Conservation (phyloP, 2,329 filamentous ascomycete species). For the Exophiala sp. region DNA sequence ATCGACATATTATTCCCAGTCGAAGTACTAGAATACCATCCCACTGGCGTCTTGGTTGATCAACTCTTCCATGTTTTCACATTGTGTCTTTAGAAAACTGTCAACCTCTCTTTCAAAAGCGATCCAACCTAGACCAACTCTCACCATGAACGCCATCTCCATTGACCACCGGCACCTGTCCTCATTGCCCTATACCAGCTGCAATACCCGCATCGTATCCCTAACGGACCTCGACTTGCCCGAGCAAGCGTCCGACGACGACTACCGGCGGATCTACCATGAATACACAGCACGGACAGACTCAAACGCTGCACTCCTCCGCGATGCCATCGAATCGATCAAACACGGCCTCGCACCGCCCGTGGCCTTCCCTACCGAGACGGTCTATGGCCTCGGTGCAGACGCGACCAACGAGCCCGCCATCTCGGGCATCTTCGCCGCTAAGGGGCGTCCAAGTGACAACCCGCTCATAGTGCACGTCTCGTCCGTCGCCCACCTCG, state of each 20-base stretch:
- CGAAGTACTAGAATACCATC: neutral
- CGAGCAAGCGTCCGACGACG: slow-evolving; percentile 20
- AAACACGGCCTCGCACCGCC: slow-evolving; percentile 45
- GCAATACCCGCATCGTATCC: slow-evolving; percentile 23
- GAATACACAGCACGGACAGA: slow-evolving; percentile 2
- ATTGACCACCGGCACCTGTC: slow-evolving; percentile 3
- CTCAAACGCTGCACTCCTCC: slow-evolving; percentile 17
- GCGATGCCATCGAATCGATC: slow-evolving; percentile 23
- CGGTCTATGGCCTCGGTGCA: slow-evolving; percentile 94
- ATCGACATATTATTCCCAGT: neutral
- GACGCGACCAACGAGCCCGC: slow-evolving; percentile 83
- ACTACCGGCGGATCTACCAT: slow-evolving; percentile 23
- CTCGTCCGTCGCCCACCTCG: slow-evolving; percentile 23
- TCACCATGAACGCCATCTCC: slow-evolving; percentile 15
- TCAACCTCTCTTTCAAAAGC: neutral
- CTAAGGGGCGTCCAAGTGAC: slow-evolving; percentile 85
- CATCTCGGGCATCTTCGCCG: slow-evolving; percentile 86
- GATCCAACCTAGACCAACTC: neutral
- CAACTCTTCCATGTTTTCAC: neutral
- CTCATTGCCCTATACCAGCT: slow-evolving; percentile 23
- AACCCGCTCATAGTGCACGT: slow-evolving; percentile 96
- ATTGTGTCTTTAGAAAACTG: neutral
- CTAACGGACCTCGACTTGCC: slow-evolving; percentile 23
- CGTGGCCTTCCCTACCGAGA: slow-evolving; percentile 95
- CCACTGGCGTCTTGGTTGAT: slow-evolving; percentile 5